Conservation (phyloP, 169 alveolate genomes). For the Cryptosporidium parvum region DNA sequence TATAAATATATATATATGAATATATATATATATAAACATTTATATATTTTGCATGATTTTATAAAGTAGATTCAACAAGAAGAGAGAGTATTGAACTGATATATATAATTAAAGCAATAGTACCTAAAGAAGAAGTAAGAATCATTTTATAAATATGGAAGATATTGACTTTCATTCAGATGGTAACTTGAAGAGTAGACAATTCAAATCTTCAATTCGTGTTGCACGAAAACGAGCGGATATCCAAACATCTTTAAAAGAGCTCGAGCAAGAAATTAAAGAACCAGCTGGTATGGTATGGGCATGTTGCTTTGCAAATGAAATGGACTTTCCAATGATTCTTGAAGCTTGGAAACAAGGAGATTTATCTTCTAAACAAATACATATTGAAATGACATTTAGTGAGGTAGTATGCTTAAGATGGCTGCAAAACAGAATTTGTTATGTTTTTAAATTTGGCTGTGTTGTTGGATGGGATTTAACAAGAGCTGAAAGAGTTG, state of each 20-base stretch:
- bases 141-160: slow-evolving; percentile 1
- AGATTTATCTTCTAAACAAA: slow-evolving; percentile 42
- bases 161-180: slow-evolving; percentile 64
- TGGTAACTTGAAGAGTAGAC: slow-evolving; percentile 52
- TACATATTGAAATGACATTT: slow-evolving; percentile 57
- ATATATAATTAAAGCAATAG: too few species aligned
- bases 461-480: slow-evolving; percentile 75
- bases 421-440: slow-evolving; percentile 46
- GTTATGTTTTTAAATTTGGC: slow-evolving; percentile 59
- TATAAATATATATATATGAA: not conserved
- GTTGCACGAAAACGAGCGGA: slow-evolving; percentile 57
- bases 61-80: not conserved
- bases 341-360: slow-evolving; percentile 72
- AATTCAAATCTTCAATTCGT: slow-evolving; percentile 42
- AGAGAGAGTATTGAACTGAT: not conserved
- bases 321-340: slow-evolving; percentile 52
- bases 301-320: slow-evolving; percentile 76
- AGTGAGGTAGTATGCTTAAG: slow-evolving; percentile 67
- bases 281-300: slow-evolving; percentile 73
- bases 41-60: too few species aligned
- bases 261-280: slow-evolving; percentile 40
- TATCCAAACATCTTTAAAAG: slow-evolving; percentile 56
- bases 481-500: slow-evolving; percentile 69
- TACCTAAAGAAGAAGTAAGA: not conserved
- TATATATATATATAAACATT: too few species aligned